Evolutionary conservation across 23 red algal genomes (phyloP).

Genomic region (Chondrus crispus): DNA sequence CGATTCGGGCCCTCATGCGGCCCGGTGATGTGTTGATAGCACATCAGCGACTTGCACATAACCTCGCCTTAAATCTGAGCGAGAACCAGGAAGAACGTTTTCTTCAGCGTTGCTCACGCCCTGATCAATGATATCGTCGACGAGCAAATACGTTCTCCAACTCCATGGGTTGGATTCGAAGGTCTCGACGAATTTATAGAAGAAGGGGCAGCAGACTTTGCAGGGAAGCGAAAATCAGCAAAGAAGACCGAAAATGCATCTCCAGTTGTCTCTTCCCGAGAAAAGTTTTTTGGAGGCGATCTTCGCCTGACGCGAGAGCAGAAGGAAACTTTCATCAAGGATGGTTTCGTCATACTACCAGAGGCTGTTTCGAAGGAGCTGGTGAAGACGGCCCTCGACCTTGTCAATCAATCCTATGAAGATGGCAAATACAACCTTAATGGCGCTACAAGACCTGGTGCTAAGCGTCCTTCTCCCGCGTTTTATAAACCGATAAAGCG

Average conservation of each 20-base stretch:
- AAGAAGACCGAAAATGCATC: background rate
- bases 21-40: conserved; percentile 34
- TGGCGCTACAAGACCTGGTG: background rate
- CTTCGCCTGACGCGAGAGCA: background rate
- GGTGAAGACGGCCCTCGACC: background rate
- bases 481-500: conserved; percentile 10
- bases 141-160: background rate
- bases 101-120: conserved; percentile 2
- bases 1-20: background rate
- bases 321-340: conserved; percentile 25
- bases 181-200: background rate
- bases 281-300: background rate
- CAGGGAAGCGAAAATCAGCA: background rate
- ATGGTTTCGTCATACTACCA: conserved; percentile 27
- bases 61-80: background rate
- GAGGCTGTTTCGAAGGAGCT: background rate
- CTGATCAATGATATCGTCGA: background rate
- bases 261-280: background rate
- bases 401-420: conserved; percentile 8
- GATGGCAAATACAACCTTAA: conserved; percentile 6
- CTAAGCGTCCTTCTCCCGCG: background rate
- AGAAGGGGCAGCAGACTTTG: background rate
- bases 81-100: background rate
- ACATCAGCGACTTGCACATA: conserved; percentile 16
- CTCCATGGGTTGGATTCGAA: background rate